These are phyloP conservation scores for Euphrasia arctica DNA, from an alignment of 305 asterid genomes.

Conservation along the genomic window DNA sequence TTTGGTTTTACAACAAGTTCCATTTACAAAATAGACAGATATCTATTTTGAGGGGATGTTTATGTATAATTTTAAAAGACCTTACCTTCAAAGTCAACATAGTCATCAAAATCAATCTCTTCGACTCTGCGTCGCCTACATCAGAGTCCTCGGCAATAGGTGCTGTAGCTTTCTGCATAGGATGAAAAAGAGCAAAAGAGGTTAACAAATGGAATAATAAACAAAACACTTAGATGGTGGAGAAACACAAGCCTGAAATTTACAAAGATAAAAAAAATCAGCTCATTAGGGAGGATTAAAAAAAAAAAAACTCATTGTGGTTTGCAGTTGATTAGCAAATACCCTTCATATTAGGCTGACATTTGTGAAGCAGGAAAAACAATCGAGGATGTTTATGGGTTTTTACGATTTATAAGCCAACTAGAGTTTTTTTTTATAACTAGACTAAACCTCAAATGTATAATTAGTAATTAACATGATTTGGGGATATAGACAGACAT, in stretches of 20 bases:
- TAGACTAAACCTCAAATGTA: not conserved
- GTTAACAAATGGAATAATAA: not conserved
- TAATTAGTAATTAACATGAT: not conserved
- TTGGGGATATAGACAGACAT: no score
- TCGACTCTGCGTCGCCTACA: conserved; percentile 49
- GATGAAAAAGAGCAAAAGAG: conserved; percentile 6
- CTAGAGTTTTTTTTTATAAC: not conserved
- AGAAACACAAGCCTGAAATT: no score
- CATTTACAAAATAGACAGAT: no score
- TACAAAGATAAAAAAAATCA: no score
- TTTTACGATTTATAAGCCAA: no score
- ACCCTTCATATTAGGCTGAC: not conserved
- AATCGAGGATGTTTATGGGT: not conserved
- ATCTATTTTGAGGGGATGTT: no score
- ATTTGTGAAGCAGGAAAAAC: not conserved
- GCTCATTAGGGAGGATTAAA: no score
- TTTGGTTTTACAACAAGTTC: no score
- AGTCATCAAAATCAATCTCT: conserved; percentile 87
- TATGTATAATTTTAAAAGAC: no score
- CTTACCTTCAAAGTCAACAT: conserved; percentile 76
- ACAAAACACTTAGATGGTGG: no score
- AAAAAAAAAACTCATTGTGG: not conserved
- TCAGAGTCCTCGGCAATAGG: conserved; percentile 64
- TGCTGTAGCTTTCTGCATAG: conserved; percentile 67
- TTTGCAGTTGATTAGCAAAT: not conserved